Conservation (phyloP, 805 yeast species). For the Millerozyma acaciae region DNA sequence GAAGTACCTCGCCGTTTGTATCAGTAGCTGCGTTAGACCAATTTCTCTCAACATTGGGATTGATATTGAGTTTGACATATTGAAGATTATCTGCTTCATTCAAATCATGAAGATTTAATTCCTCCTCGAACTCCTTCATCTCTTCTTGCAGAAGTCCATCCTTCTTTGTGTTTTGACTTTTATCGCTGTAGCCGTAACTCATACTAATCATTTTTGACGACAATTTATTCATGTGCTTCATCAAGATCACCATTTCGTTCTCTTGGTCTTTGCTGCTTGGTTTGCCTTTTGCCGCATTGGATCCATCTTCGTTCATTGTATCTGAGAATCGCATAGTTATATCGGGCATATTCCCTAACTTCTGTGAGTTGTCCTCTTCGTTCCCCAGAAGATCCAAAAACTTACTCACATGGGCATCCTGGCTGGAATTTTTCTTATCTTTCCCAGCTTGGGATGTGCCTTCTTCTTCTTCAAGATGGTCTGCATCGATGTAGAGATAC, state of each 20-base stretch:
- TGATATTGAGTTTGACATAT: constrained; percentile 30
- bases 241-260: constrained; percentile 67
- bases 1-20: constrained; percentile 6
- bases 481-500: constrained; percentile 70
- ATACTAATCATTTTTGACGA: constrained; percentile 69
- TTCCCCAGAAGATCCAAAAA: constrained; percentile 80
- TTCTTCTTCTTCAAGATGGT: constrained; percentile 38
- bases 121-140: constrained; percentile 22
- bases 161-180: neutral
- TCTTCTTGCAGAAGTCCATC: constrained; percentile 12
- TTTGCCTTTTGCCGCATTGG: constrained; percentile 5
- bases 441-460: constrained; percentile 18
- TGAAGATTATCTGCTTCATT: constrained; percentile 29
- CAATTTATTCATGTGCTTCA: constrained; percentile 85
- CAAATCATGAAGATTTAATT: constrained; percentile 35
- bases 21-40: constrained; percentile 14
- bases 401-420: constrained; percentile 47
- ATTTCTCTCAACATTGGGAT: constrained; percentile 15
- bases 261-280: constrained; percentile 22
- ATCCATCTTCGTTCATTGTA: constrained; percentile 12
- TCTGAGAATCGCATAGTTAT: constrained; percentile 76
- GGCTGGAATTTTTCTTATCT: constrained; percentile 32
- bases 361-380: constrained; percentile 72
- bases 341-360: constrained; percentile 79
- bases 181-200: constrained; percentile 5